Base-by-base conservation (phyloP, 1,139 yeast genomes). In the Saccharomyces hybrid region DNA sequence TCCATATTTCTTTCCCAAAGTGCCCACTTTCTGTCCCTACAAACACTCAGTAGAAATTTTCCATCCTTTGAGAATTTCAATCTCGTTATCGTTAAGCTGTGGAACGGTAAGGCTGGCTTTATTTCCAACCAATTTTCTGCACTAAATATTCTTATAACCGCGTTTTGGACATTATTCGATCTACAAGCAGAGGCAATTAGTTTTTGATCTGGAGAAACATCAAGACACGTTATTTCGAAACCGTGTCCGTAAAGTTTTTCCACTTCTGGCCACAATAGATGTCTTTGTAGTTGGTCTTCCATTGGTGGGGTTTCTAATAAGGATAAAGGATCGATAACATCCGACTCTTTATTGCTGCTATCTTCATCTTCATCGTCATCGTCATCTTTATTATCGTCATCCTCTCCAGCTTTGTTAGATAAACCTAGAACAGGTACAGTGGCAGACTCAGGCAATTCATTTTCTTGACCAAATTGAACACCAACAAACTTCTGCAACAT, bases 201-300 rank as follows among this genome's bases (percentile, higher is more conserved):
- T 42, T 72, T 70, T n/a, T 82, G 80, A 63, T 80, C 83, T 12
- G 85, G 83, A 3, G 88, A 80, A 0, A 84, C 79, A 53, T 88
- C 95, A 52, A 91, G 78, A 49, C 95, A 79, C 0, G 90, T 82
- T 50, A 91, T 83, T 70, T 95, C 99, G 71, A 90, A 95, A 12
- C 99, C 99, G 70, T 95, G 99, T 0, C 99, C 99, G 66, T 93
- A 95, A 51, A 95, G 73, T 68, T 95, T 95, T 65, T 95, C 99
- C 54, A 85, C 73, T 68, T 95, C 99, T 0, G 99, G 99, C 84
- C 95, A 95, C 55, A 95, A 77, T 0, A 98, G 88, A 66, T 86
- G 88, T 64, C 98, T 78, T 70, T 95, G 99, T 44, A 95, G 76
- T 59, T 88, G 88, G 65, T 90, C 96, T 68, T 91, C 98, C 52